These are phyloP conservation scores for Bjerkandera adusta DNA, from an alignment of 1,284 basidiomycete species.

Conservation along the genomic window DNA sequence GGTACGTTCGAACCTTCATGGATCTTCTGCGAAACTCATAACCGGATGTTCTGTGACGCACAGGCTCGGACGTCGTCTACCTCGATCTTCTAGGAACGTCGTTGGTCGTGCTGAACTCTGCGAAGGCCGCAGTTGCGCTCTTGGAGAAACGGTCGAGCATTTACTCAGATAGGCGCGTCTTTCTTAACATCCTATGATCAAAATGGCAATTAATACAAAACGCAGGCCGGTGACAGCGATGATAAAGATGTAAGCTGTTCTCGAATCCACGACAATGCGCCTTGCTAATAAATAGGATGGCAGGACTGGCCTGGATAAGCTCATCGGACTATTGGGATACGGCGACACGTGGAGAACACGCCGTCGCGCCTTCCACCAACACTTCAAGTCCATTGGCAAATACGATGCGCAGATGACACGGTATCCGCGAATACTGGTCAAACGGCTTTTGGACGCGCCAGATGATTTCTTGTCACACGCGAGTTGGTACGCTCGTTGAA, in stretches of 20 bases:
- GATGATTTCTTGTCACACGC: not conserved
- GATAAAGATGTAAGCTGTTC: too few species aligned
- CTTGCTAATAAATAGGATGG: too few species aligned
- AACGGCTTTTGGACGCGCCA: not conserved
- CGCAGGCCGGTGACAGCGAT: too few species aligned
- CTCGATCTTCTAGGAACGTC: slow-evolving; percentile 59
- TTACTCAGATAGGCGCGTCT: slow-evolving; percentile 72
- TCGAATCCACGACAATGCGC: too few species aligned
- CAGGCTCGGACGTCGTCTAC: slow-evolving; percentile 32
- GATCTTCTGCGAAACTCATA: too few species aligned
- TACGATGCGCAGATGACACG: not conserved
- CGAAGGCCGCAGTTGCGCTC: slow-evolving; percentile 52
- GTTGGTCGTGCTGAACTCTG: slow-evolving; percentile 58
- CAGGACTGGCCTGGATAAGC: too few species aligned
- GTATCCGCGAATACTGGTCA: too few species aligned
- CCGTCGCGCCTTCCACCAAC: not conserved
- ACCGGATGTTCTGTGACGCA: too few species aligned
- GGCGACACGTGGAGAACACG: not conserved
- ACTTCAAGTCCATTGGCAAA: not conserved
- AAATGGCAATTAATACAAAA: too few species aligned
- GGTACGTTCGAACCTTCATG: too few species aligned
- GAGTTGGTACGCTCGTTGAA: not conserved
- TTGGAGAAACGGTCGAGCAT: slow-evolving; percentile 67
- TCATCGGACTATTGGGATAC: not conserved
- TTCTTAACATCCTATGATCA: too few species aligned